These are phyloP conservation scores for sweet orange (Citrus sinensis) DNA, from an alignment of 345 rosid genomes.

Conservation along the genomic window DNA sequence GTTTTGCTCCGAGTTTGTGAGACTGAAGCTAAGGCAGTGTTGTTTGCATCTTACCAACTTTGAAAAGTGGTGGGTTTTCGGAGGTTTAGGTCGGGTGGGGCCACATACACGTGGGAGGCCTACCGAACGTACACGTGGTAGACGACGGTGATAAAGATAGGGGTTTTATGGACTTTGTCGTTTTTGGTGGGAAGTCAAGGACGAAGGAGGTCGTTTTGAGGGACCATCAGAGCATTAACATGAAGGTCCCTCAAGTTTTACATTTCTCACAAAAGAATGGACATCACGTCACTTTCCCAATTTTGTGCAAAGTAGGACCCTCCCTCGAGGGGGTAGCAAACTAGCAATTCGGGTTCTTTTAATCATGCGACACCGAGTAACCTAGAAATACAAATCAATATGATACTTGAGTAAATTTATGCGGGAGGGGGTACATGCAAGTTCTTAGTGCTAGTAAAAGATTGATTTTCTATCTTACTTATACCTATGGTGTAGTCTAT, in stretches of 20 bases:
- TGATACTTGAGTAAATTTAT: no score
- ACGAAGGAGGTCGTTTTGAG: neutral
- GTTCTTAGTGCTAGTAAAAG: no score
- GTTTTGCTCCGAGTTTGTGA: slow-evolving; percentile 32
- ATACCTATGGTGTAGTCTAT: no score
- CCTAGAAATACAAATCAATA: no score
- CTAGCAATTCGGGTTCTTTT: no score
- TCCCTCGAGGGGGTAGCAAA: no score
- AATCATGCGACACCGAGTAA: no score
- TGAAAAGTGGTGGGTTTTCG: slow-evolving; percentile 21
- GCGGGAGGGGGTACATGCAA: no score
- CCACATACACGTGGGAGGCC: slow-evolving; percentile 21
- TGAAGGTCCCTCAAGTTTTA: neutral
- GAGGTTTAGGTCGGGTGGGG: slow-evolving; percentile 3
- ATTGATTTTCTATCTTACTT: no score
- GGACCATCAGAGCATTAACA: slow-evolving; percentile 12
- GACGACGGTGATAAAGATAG: neutral
- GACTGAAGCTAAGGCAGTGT: slow-evolving; percentile 37
- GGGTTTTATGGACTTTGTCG: slow-evolving; percentile 7
- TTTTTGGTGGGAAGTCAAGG: slow-evolving; percentile 24
- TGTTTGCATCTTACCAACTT: slow-evolving; percentile 58
- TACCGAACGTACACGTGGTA: neutral
- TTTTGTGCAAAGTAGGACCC: neutral
- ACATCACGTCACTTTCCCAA: neutral
- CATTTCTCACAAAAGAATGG: neutral